phyloP scores from a whole-genome alignment of 2,329 filamentous ascomycete genomes.

The Clarireedia homoeocarpa region DNA sequence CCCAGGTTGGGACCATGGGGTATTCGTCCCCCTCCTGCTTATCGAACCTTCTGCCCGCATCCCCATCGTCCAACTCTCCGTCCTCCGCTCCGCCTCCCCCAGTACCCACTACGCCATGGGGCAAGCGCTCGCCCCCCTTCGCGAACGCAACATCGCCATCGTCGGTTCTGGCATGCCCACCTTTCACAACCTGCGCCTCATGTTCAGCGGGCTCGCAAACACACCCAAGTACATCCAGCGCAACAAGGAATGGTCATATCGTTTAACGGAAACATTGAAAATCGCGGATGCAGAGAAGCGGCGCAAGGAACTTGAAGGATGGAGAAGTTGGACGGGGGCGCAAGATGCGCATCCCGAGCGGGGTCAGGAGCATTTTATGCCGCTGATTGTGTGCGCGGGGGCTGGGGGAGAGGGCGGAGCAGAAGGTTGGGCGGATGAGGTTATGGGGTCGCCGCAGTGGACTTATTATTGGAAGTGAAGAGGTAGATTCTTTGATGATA shows the following conservation, averaged over 20 bases:
- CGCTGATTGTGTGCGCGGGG: constrained; percentile 49
- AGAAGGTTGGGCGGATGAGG: constrained; percentile 17
- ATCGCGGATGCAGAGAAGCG: constrained; percentile 30
- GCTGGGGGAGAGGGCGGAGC: constrained; percentile 43
- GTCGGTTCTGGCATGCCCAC: constrained; percentile 64
- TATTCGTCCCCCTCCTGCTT: constrained; percentile 41
- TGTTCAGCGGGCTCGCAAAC: constrained; percentile 36
- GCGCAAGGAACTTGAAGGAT: constrained; percentile 35
- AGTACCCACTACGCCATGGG: constrained; percentile 61
- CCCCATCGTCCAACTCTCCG: constrained; percentile 65
- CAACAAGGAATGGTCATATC: constrained; percentile 46
- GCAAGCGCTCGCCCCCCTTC: constrained; percentile 54
- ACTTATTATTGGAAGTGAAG: constrained; percentile 20
- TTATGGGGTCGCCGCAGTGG: constrained; percentile 15
- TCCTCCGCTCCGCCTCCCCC: constrained; percentile 51
- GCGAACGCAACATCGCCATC: constrained; percentile 60
- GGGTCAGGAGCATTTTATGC: constrained; percentile 52
- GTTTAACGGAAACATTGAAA: constrained; percentile 29
- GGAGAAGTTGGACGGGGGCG: constrained; percentile 44
- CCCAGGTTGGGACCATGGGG: constrained; percentile 51
- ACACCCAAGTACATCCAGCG: constrained; percentile 49
- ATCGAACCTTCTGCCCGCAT: constrained; percentile 32
- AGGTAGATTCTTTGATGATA: neutral
- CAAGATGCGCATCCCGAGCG: constrained; percentile 50
- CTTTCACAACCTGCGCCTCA: constrained; percentile 60